Conservation (phyloP, 768 basidiomycete species). For the Hemileccinum rubropunctum region DNA sequence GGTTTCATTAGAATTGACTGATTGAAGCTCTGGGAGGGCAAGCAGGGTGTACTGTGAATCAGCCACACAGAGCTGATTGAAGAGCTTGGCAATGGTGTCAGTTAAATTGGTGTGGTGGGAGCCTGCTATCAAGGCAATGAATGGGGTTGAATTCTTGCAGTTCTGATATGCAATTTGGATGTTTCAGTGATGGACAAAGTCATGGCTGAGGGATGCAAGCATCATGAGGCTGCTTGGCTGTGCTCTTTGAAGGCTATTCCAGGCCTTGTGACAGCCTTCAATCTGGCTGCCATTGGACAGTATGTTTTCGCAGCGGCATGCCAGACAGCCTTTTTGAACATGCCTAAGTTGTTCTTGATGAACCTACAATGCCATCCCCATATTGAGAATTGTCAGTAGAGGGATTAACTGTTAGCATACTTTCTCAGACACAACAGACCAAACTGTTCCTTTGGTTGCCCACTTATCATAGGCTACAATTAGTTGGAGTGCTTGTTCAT, state of each 20-base stretch:
- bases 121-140: background rate
- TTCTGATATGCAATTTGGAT: constrained; percentile 3
- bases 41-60: background rate
- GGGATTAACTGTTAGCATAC: no score
- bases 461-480: no score
- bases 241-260: constrained; percentile 22
- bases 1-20: background rate
- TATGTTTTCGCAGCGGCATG: constrained; percentile 18
- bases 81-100: background rate
- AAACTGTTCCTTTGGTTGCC: no score
- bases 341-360: no score
- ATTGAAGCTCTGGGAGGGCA: background rate
- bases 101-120: background rate
- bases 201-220: constrained; percentile 13
- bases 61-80: background rate
- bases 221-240: constrained; percentile 23
- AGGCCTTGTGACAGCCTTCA: constrained; percentile 18
- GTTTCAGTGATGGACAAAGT: constrained; percentile 25
- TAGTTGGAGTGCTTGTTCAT: constrained; percentile 24
- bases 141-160: background rate
- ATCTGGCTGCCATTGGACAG: no score
- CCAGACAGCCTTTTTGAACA: constrained; percentile 18
- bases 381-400: no score
- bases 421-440: no score
- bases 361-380: no score